These are phyloP conservation scores for Naganishia vishniacii DNA, from an alignment of 768 basidiomycete species.

Conservation along the genomic window DNA sequence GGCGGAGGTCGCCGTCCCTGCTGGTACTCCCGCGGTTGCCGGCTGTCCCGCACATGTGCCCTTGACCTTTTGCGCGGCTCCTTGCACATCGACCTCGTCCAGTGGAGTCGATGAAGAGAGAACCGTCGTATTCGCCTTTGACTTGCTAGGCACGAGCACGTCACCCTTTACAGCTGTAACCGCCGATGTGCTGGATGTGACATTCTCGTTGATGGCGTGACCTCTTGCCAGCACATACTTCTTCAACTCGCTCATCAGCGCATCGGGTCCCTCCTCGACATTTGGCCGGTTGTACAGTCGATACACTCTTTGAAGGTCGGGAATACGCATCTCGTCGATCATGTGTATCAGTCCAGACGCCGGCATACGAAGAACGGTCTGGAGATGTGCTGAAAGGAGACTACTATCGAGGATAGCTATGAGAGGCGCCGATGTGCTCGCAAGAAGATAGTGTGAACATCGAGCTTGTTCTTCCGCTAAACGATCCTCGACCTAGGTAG, in stretches of 20 bases:
- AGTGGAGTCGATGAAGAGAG: slow-evolving; percentile 29
- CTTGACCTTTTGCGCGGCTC: slow-evolving; percentile 4
- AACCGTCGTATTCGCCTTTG: slow-evolving; percentile 57
- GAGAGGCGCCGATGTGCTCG: slow-evolving; percentile 64
- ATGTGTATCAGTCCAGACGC: slow-evolving; percentile 80
- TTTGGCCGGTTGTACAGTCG: slow-evolving; percentile 59
- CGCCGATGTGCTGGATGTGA: not conserved
- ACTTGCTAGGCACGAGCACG: not conserved
- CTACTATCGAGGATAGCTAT: slow-evolving; percentile 68
- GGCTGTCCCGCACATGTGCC: not conserved
- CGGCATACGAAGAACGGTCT: slow-evolving; percentile 67
- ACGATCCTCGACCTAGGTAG: slow-evolving; percentile 65
- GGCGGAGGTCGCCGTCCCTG: slow-evolving; percentile 26
- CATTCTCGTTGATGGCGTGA: slow-evolving; percentile 63
- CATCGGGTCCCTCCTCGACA: slow-evolving; percentile 63
- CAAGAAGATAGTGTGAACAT: slow-evolving; percentile 76
- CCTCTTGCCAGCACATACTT: slow-evolving; percentile 69
- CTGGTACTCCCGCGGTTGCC: not conserved
- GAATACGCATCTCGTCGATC: slow-evolving; percentile 71
- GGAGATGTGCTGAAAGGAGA: slow-evolving; percentile 71
- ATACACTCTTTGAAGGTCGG: slow-evolving; percentile 74
- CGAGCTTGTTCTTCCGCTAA: slow-evolving; percentile 77
- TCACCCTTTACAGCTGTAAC: slow-evolving; percentile 35
- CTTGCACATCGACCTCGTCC: slow-evolving; percentile 7
- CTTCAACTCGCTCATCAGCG: slow-evolving; percentile 63